These are phyloP conservation scores for Heterobasidion parviporum DNA, from an alignment of 1,284 basidiomycete species.

Conservation along the genomic window DNA sequence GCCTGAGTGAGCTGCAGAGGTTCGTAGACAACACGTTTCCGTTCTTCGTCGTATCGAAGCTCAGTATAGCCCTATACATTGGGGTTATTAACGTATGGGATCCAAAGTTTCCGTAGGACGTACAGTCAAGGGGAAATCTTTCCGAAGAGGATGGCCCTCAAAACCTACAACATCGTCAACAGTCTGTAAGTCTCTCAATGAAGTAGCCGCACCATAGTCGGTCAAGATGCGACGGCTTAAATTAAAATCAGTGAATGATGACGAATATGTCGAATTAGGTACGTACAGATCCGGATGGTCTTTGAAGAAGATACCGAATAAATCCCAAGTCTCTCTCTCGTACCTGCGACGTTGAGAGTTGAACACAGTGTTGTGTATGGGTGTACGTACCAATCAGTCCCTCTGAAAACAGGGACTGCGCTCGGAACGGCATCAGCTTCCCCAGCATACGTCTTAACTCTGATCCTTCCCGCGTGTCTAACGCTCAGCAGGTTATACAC, in stretches of 20 bases:
- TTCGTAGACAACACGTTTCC: conserved; percentile 97
- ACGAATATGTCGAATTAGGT: background rate
- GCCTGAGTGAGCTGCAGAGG: conserved; percentile 97
- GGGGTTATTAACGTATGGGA: background rate
- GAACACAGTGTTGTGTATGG: background rate
- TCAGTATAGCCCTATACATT: conserved; percentile 87
- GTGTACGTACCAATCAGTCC: conserved; percentile 83
- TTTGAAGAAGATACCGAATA: conserved; percentile 96
- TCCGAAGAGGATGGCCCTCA: conserved; percentile 95
- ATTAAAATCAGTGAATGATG: conserved; percentile 23
- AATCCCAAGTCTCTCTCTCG: conserved; percentile 97
- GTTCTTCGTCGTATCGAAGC: conserved; percentile 96
- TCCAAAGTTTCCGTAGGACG: conserved; percentile 14
- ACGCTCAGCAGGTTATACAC: conserved; percentile 93
- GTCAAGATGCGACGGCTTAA: conserved; percentile 85
- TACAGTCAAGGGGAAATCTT: conserved; percentile 96
- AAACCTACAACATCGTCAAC: conserved; percentile 54
- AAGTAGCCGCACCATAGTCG: conserved; percentile 73
- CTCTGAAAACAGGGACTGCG: conserved; percentile 71
- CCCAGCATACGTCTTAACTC: conserved; percentile 97
- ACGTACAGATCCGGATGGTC: conserved; percentile 93
- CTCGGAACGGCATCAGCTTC: conserved; percentile 95
- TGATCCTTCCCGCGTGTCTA: conserved; percentile 69
- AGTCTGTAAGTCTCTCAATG: conserved; percentile 1
- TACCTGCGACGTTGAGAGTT: conserved; percentile 45